A percentile compares a stretch with the other conserved stretches of the same genome.
Evolutionary conservation across 768 basidiomycete genomes (phyloP).

Genomic region (Podaxis carcinomalis): DNA sequence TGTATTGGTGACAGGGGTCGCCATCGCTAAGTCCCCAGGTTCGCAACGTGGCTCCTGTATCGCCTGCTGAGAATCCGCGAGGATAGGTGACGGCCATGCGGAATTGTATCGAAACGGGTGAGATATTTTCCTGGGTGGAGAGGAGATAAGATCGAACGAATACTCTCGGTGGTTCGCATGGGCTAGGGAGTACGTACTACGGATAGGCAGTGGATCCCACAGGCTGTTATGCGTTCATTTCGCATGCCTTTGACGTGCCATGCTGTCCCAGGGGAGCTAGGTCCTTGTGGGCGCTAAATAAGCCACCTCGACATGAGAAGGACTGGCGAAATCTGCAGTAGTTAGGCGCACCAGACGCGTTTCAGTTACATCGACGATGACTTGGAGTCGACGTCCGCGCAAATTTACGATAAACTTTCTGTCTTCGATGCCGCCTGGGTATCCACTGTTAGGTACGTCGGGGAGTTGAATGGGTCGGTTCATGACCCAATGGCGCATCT

Average conservation of each 20-base stretch:
- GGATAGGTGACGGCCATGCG: slow-evolving; percentile 51
- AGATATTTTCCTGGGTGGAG: slow-evolving; percentile 38
- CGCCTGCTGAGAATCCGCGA: slow-evolving; percentile 36
- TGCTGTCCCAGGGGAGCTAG: slow-evolving; percentile 27
- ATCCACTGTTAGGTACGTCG: slow-evolving; percentile 38
- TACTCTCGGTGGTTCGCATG: not conserved
- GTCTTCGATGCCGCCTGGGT: slow-evolving; percentile 41
- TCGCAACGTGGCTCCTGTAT: slow-evolving; percentile 40
- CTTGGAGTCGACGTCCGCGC: slow-evolving; percentile 33
- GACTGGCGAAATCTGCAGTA: not conserved
- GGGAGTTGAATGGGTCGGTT: slow-evolving; percentile 41
- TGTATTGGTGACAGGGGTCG: slow-evolving; percentile 44
- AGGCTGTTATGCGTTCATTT: slow-evolving; percentile 47
- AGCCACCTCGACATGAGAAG: not conserved
- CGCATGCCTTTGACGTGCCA: slow-evolving; percentile 55
- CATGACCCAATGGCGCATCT: slow-evolving; percentile 38
- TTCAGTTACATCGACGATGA: slow-evolving; percentile 38
- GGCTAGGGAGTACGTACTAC: slow-evolving; percentile 25
- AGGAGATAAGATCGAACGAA: not conserved
- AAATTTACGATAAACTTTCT: slow-evolving; percentile 35
- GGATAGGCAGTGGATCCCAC: slow-evolving; percentile 36
- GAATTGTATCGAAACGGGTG: slow-evolving; percentile 31
- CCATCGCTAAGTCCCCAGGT: slow-evolving; percentile 48
- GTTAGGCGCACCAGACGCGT: slow-evolving; percentile 33
- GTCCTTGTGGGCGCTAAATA: slow-evolving; percentile 24